Evolutionary conservation across 345 rosid genomes (phyloP).

Genomic region (Cardamine chenopodiifolia): DNA sequence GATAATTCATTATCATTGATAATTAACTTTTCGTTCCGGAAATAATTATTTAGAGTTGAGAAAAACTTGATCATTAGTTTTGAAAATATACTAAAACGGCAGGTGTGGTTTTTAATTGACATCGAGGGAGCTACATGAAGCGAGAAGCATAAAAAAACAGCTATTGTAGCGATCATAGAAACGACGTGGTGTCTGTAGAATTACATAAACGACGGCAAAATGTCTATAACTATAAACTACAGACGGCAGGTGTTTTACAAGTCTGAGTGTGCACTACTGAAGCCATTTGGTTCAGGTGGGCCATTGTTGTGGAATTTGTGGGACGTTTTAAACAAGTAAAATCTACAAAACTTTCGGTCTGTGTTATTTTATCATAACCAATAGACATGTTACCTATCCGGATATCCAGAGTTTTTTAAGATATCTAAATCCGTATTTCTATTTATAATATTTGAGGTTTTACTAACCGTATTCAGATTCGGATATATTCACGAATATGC

Average conservation of each 20-base stretch:
- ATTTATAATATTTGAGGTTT: no score
- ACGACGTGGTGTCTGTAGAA: neutral
- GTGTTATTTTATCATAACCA: slow-evolving; percentile 31
- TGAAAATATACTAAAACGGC: neutral
- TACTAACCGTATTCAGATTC: no score
- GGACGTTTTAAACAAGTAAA: slow-evolving; percentile 64
- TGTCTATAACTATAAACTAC: no score
- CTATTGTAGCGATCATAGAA: neutral
- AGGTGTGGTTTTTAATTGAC: neutral
- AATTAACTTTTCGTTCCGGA: neutral
- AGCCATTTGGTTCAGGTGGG: slow-evolving; percentile 44
- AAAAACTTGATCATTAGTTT: neutral
- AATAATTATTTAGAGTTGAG: neutral
- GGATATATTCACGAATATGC: no score
- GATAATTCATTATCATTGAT: neutral
- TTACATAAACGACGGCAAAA: no score
- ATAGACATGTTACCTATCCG: no score
- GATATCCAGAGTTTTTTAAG: no score
- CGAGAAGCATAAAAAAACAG: neutral
- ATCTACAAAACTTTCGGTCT: slow-evolving; percentile 72
- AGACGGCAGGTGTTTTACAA: slow-evolving; percentile 18
- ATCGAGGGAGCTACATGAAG: neutral
- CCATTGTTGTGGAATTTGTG: slow-evolving; percentile 62
- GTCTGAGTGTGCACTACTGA: slow-evolving; percentile 26
- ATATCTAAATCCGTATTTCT: no score